These are phyloP conservation scores for Chenopodium formosanum DNA, from an alignment of 148 eudicot species.

Conservation along the genomic window DNA sequence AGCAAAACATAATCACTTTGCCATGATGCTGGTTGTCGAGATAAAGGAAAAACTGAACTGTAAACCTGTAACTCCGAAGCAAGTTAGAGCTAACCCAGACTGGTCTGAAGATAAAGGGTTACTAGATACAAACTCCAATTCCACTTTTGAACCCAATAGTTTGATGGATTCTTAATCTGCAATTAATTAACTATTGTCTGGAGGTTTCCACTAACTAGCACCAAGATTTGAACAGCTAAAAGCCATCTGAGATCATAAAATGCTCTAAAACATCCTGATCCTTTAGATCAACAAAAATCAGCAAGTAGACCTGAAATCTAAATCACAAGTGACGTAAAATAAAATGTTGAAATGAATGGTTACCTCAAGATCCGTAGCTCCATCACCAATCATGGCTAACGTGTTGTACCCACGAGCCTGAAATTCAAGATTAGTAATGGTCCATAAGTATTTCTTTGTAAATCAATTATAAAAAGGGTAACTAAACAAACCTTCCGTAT, in stretches of 20 bases:
- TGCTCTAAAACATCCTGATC: neutral
- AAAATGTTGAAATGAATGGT: conserved; percentile 11
- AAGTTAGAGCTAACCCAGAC: neutral
- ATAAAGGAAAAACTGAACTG: neutral
- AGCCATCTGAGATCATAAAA: neutral
- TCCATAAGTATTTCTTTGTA: neutral
- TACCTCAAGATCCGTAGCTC: conserved; percentile 99
- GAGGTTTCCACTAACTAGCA: neutral
- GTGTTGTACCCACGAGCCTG: conserved; percentile 79
- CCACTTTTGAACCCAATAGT: neutral
- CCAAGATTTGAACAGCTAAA: neutral
- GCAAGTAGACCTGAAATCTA: neutral
- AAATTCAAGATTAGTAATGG: conserved; percentile 9
- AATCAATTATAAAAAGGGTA: neutral
- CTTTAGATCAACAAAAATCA: neutral
- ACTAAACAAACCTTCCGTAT: conserved; percentile 62
- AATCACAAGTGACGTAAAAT: neutral
- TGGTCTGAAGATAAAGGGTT: too few relatives aligned
- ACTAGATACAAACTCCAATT: neutral
- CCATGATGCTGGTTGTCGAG: neutral
- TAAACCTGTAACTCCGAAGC: too few relatives aligned
- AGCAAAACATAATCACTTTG: neutral
- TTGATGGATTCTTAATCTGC: neutral
- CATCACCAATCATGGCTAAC: conserved; percentile 93
- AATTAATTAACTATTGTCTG: neutral